Conservation (phyloP, 805 yeast species). For the Yueomyces sp. region DNA sequence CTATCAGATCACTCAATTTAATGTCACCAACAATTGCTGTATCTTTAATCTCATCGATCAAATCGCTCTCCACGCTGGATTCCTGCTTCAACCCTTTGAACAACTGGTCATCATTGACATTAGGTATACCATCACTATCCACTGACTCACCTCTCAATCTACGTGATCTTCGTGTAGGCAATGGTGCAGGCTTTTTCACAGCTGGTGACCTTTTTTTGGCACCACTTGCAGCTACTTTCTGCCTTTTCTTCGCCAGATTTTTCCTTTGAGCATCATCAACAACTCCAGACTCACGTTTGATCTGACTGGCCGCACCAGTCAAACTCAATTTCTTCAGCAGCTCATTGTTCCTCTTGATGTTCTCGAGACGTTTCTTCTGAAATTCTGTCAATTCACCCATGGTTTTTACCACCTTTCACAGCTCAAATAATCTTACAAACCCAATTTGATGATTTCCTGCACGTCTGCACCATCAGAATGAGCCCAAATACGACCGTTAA, state of each 20-base stretch:
- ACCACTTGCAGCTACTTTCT: slow-evolving; percentile 4
- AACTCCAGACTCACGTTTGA: slow-evolving; percentile 34
- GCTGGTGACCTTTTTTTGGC: slow-evolving; percentile 4
- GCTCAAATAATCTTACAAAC: too few species aligned
- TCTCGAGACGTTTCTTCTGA: slow-evolving; percentile 58
- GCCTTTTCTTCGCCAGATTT: slow-evolving; percentile 12
- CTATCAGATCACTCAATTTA: slow-evolving; percentile 44
- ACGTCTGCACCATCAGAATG: too few species aligned
- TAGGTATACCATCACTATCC: slow-evolving; percentile 11
- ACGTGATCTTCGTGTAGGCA: slow-evolving; percentile 65
- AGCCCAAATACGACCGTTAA: too few species aligned
- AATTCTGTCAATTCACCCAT: slow-evolving; percentile 39
- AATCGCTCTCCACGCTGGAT: slow-evolving; percentile 7
- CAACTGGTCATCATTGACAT: slow-evolving; percentile 13
- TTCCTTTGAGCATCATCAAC: slow-evolving; percentile 12
- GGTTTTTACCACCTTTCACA: too few species aligned
- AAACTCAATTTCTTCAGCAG: slow-evolving; percentile 60
- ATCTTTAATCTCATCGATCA: slow-evolving; percentile 36
- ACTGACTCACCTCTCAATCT: slow-evolving; percentile 64
- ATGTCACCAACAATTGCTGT: slow-evolving; percentile 56
- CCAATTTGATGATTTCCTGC: too few species aligned
- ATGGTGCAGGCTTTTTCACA: slow-evolving; percentile 10
- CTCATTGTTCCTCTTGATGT: slow-evolving; percentile 73
- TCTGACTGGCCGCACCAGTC: slow-evolving; percentile 40
- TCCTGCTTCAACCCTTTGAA: slow-evolving; percentile 6